Evolutionary conservation across 441 rosid genomes (phyloP).

Genomic region (Populus hybrid): DNA sequence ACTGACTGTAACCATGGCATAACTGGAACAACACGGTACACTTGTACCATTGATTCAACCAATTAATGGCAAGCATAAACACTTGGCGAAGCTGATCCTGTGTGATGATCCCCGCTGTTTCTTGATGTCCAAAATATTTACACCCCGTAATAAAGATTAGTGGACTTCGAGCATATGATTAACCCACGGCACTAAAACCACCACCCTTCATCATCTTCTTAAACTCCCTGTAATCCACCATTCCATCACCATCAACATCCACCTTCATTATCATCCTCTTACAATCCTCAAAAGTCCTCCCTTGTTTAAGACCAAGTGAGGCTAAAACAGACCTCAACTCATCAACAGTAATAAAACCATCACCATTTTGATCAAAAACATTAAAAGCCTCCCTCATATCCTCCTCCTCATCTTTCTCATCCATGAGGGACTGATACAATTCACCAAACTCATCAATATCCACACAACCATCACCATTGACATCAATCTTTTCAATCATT

Average conservation of each 20-base stretch:
- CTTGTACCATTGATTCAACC: neutral
- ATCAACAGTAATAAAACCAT: constrained; percentile 73
- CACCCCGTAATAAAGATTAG: neutral
- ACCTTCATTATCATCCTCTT: constrained; percentile 70
- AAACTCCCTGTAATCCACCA: constrained; percentile 71
- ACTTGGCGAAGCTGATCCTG: neutral
- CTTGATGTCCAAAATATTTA: neutral
- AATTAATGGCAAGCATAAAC: neutral
- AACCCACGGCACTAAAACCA: constrained; percentile 44
- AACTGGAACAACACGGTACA: neutral
- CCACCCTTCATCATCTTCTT: constrained; percentile 77
- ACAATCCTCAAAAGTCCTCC: constrained; percentile 66
- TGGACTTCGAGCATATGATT: neutral
- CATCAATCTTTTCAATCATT: constrained; percentile 69
- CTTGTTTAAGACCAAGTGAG: constrained; percentile 73
- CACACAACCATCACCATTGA: constrained; percentile 64
- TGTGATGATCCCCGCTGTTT: neutral
- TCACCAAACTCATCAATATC: constrained; percentile 72
- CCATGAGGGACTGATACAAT: constrained; percentile 53
- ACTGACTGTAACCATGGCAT: neutral
- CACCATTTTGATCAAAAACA: constrained; percentile 84
- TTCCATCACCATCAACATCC: constrained; percentile 88
- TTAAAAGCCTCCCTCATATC: constrained; percentile 82
- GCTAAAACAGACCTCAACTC: constrained; percentile 69
- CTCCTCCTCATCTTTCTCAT: constrained; percentile 55